Evolutionary conservation across 1,284 basidiomycete species (phyloP), one percentile per base, ranked within the genome.

Genomic region (Leccinum griseonigrum): DNA sequence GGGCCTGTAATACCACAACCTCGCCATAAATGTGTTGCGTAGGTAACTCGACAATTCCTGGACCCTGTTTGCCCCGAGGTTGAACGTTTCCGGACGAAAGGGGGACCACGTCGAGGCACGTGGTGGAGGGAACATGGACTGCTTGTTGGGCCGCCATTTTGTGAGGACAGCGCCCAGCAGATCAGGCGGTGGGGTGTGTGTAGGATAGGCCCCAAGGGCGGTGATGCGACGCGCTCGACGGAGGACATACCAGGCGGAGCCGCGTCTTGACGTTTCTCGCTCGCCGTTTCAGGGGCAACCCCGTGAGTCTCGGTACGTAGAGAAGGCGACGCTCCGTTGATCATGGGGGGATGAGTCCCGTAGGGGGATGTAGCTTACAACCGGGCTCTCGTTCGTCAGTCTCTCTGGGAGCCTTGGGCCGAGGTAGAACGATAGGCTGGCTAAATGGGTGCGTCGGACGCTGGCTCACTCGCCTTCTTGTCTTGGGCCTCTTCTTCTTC

Each of bases 91-190:
- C 9, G 60, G 56, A 3, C 71, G 58, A 59, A 70, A 71, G 3
- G 69, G 69, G 2, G 69, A 71, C 9, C 10, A 56, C 4, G 63
- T 71, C 54, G 70, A 69, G 18, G 66, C 57, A 13, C 63, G 66
- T 3, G 68, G 70, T n/a, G 56, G 52, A n/a, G 63, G 64, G n/a
- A 65, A 69, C 26, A 62, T 64, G 11, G 34, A 11, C 28, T 9
- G 14, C 36, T 63, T 59, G 13, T 46, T 1, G 2, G 26, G 26
- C 26, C 26, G 50, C 50, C 50, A 32, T 48, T 55, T 61, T 11
- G 60, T 48, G 14, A 38, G 22, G 1, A 18, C 53, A 38, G 14
- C 40, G 13, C 51, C 4, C 31, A 10, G 32, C 2, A 34, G 55
- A 14, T 51, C 53, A 1, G 56, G 55, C 28, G 9, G 50, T 10